phyloP scores from a whole-genome alignment of 2,329 filamentous ascomycete species.

The Fusarium subglutinans region DNA sequence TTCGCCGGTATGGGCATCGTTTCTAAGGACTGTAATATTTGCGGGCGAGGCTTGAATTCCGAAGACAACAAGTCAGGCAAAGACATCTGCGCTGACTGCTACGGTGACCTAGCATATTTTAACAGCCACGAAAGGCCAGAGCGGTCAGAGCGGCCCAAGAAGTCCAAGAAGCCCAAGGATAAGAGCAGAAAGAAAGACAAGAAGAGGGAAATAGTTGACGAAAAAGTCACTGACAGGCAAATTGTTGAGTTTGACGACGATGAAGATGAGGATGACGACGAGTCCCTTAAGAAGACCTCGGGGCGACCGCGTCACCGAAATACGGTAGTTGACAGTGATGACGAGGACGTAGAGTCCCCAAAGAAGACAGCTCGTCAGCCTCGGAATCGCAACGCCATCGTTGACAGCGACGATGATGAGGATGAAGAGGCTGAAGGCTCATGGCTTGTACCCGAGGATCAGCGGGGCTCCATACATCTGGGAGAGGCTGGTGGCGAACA shows the following conservation, averaged over 20 bases:
- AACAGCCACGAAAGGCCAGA: constrained; percentile 57
- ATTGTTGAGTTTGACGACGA: constrained; percentile 29
- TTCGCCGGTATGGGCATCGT: constrained; percentile 85
- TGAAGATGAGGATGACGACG: constrained; percentile 38
- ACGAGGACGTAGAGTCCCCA: constrained; percentile 25
- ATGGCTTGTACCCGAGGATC: constrained; percentile 79
- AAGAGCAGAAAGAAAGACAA: constrained; percentile 29
- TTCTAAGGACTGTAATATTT: constrained; percentile 84
- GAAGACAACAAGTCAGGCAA: constrained; percentile 53
- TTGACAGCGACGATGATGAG: constrained; percentile 75
- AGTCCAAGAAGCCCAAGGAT: constrained; percentile 31
- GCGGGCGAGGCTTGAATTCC: constrained; percentile 72
- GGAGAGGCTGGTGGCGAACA: constrained; percentile 85
- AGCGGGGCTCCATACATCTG: constrained; percentile 68
- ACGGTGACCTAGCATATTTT: constrained; percentile 75
- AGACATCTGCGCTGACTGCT: constrained; percentile 77
- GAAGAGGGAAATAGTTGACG: constrained; percentile 24
- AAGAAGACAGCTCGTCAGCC: constrained; percentile 46
- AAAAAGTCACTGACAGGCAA: constrained; percentile 23
- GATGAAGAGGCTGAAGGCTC: constrained; percentile 76
- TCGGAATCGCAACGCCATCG: constrained; percentile 64
- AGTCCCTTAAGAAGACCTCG: constrained; percentile 22
- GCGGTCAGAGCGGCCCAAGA: constrained; percentile 52
- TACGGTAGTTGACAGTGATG: constrained; percentile 29
- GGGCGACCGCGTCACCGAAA: constrained; percentile 29